A percentile compares a stretch with the other conserved stretches of the same genome.
Conservation (phyloP, 1,284 basidiomycete species). For the Inonotus obliquus region DNA sequence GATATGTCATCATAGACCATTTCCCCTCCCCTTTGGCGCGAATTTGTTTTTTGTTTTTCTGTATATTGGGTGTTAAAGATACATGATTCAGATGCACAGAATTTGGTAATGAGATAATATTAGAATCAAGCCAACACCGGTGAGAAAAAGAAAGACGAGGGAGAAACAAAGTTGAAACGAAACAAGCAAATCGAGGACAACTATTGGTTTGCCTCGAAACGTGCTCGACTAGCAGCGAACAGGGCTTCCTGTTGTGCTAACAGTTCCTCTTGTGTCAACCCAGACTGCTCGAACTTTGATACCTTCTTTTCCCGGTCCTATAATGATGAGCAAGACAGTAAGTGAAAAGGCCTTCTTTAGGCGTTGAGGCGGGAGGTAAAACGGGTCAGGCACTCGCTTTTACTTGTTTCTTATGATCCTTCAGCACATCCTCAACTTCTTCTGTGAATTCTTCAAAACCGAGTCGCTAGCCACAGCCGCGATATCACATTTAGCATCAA, state of each 20-base stretch:
- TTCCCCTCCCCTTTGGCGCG: too few relatives aligned
- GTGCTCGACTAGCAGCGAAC: constrained; percentile 84
- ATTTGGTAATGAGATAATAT: constrained; percentile 12
- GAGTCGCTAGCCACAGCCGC: constrained; percentile 59
- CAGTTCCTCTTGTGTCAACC: constrained; percentile 89
- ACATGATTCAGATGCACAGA: constrained; percentile 11
- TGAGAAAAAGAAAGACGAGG: neutral
- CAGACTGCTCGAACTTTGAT: constrained; percentile 85
- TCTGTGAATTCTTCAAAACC: constrained; percentile 86
- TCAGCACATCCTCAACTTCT: constrained; percentile 88
- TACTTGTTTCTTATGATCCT: constrained; percentile 93
- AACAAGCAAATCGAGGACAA: constrained; percentile 20
- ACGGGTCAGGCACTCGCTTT: constrained; percentile 56
- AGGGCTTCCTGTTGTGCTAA: constrained; percentile 84
- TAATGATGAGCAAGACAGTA: constrained; percentile 9
- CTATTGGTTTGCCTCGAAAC: constrained; percentile 52
- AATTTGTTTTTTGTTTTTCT: neutral
- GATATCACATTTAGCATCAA: constrained; percentile 16
- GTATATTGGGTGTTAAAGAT: constrained; percentile 3
- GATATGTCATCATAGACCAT: too few relatives aligned
- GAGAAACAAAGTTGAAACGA: neutral
- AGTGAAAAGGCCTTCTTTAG: neutral
- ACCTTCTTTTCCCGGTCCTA: constrained; percentile 86
- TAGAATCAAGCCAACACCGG: constrained; percentile 4
- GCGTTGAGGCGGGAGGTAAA: too few relatives aligned